Evolutionary conservation across 2,329 filamentous ascomycete genomes (phyloP), one percentile per base, ranked within the genome.

Genomic region (Neospermospora avenae): DNA sequence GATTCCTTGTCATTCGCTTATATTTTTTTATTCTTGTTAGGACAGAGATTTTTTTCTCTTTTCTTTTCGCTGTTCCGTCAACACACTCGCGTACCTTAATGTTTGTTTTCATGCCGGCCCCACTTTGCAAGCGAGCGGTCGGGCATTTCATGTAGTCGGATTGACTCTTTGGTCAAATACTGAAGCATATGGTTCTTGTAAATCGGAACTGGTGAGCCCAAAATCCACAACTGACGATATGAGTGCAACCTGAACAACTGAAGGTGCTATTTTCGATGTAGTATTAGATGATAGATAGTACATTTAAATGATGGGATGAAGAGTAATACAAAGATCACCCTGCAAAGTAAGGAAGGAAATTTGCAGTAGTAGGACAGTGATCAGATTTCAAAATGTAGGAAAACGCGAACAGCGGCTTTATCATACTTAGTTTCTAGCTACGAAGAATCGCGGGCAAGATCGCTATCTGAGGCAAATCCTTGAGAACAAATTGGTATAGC

Each of bases 191-290:
- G 25, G 46, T 20, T 49, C 34, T 49, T 49, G 25, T n/a, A 49
- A 49, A 55, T 60, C 54, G 24, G 20, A 46, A 57, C 13, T 60
- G 31, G 54, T 54, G 2, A 41, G 34, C 18, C 46, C 58, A 25
- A 35, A 51, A 34, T 44, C 58, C 22, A 44, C 37, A 22, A 48
- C 55, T 20, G 54, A 31, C 58, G 57, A 60, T 46, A 54, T 57
- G 54, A 54, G 34, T 22, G 58, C 58, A 45, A 35, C 58, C 58
- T 60, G 58, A 60, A 60, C 54, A 54, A 60, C 53, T 60, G 58
- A 60, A 60, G 58, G 58, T 34, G 58, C 58, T 54, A 60, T 60
- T 46, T 56, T 54, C 46, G 58, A n/a, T 48, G 53, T 54, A 5
- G 37, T 52, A 39, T 35, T 46, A 58, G 44, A 54, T 57, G 53